These are phyloP conservation scores for Trichoderma breve DNA, from an alignment of 2,329 filamentous ascomycete genomes.

Conservation along the genomic window DNA sequence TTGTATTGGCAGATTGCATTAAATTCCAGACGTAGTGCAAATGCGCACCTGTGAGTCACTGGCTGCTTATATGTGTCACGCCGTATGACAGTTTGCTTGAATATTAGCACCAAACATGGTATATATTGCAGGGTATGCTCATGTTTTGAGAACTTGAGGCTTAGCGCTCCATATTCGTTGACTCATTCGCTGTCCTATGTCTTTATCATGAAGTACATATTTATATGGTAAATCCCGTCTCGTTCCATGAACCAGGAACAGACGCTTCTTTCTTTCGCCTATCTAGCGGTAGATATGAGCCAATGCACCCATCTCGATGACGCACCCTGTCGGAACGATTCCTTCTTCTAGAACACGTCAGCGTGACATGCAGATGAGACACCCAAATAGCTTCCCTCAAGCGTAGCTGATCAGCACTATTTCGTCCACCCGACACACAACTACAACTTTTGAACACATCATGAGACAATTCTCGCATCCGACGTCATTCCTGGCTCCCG, in stretches of 20 bases:
- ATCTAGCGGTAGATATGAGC: not conserved
- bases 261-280: not conserved
- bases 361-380: not conserved
- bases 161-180: not conserved
- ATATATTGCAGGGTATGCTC: not conserved
- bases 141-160: not conserved
- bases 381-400: not conserved
- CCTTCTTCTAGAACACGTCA: not conserved
- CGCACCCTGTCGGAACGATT: not conserved
- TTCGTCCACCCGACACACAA: not conserved
- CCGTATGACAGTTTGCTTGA: not conserved
- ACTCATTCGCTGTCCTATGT: not conserved
- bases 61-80: not conserved
- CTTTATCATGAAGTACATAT: not conserved
- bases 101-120: not conserved
- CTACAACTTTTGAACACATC: not conserved
- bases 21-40: not conserved
- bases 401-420: not conserved
- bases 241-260: not conserved
- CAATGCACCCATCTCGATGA: not conserved
- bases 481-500: not conserved
- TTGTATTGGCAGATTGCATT: not conserved
- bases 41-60: slow-evolving; percentile 4
- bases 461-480: not conserved
- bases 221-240: not conserved